These are phyloP conservation scores for Fraxinus greggii DNA, from an alignment of 305 asterid species.

Conservation along the genomic window DNA sequence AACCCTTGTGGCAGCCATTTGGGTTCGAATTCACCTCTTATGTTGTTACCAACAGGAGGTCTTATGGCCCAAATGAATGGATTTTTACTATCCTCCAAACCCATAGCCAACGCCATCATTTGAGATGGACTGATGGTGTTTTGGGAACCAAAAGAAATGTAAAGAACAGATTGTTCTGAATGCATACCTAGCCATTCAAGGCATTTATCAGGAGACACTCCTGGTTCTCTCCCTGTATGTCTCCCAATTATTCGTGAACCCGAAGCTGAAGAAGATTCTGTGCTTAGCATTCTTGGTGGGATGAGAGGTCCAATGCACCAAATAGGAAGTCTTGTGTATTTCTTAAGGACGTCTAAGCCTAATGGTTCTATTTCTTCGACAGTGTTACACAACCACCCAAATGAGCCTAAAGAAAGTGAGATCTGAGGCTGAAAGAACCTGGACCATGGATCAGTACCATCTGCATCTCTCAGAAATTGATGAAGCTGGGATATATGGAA, in stretches of 20 bases:
- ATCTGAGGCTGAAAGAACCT: constrained; percentile 56
- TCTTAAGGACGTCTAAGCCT: constrained; percentile 45
- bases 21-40: constrained; percentile 44
- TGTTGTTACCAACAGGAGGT: constrained; percentile 66
- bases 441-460: constrained; percentile 81
- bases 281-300: constrained; percentile 43
- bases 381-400: constrained; percentile 66
- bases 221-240: constrained; percentile 59
- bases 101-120: constrained; percentile 80
- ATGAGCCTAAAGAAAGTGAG: constrained; percentile 34
- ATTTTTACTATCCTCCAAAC: constrained; percentile 55
- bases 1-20: constrained; percentile 75
- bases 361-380: constrained; percentile 66
- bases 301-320: constrained; percentile 90
- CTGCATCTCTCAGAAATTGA: constrained; percentile 53
- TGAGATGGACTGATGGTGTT: constrained; percentile 68
- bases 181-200: constrained; percentile 60
- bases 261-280: background rate
- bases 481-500: constrained; percentile 63
- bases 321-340: constrained; percentile 49
- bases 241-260: constrained; percentile 25
- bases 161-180: constrained; percentile 49
- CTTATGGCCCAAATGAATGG: constrained; percentile 79
- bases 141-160: constrained; percentile 87
- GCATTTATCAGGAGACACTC: constrained; percentile 66